A percentile compares a stretch with the other conserved stretches of the same genome.
These are phyloP conservation scores for Coleophoma eucalyptorum DNA, from an alignment of 2,329 filamentous ascomycete genomes.

Conservation along the genomic window DNA sequence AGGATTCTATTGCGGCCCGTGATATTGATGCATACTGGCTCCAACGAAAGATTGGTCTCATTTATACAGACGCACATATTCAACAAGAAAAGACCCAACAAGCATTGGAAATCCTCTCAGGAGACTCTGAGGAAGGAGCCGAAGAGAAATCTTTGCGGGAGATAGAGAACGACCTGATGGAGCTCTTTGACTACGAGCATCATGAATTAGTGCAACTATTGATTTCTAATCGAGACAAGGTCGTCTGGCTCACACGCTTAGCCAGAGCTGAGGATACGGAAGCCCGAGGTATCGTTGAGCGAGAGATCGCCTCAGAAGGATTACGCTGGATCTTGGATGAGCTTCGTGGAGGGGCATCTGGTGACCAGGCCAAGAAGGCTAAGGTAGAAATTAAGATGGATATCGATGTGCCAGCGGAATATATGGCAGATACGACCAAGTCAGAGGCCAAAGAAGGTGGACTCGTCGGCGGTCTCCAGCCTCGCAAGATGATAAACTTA, in stretches of 20 bases:
- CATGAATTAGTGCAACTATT: constrained; percentile 89
- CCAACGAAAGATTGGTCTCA: constrained; percentile 81
- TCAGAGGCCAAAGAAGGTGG: constrained; percentile 58
- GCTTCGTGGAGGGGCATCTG: constrained; percentile 67
- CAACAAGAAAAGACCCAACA: constrained; percentile 90
- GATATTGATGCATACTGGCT: constrained; percentile 98
- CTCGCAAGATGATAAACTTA: constrained; percentile 83
- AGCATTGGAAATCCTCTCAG: constrained; percentile 78
- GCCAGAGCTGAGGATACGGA: constrained; percentile 77
- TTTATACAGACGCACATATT: constrained; percentile 88
- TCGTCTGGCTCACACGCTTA: constrained; percentile 92
- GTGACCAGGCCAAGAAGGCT: constrained; percentile 50
- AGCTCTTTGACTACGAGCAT: constrained; percentile 95
- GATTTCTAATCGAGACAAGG: constrained; percentile 86
- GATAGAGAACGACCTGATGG: constrained; percentile 97
- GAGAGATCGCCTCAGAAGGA: constrained; percentile 87
- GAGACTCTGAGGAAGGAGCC: constrained; percentile 69
- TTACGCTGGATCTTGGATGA: constrained; percentile 85
- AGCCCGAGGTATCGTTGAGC: constrained; percentile 73
- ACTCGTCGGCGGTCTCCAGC: constrained; percentile 79
- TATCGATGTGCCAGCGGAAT: constrained; percentile 67
- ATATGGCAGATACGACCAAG: constrained; percentile 44
- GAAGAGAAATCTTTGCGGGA: constrained; percentile 85
- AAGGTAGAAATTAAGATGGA: constrained; percentile 95
- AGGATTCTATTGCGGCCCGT: constrained; percentile 69